Conservation (phyloP, 352 stramenopile species). For the Phytophthora ohioensis region DNA sequence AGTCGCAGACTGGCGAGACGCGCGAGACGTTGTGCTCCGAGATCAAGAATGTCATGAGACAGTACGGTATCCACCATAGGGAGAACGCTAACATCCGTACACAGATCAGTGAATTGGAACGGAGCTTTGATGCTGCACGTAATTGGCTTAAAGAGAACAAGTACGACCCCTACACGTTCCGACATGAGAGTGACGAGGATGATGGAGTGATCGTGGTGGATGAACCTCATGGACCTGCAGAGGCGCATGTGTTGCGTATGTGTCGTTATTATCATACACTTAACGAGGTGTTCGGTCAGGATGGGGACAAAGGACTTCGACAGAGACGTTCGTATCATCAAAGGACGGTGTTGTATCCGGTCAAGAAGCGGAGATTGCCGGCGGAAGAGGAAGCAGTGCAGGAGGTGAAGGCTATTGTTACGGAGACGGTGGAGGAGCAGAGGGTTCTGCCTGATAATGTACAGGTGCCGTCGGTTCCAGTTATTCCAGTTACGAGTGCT, state of each 20-base stretch:
- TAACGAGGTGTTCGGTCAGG: constrained; percentile 61
- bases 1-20: constrained; percentile 73
- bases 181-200: constrained; percentile 24
- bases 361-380: constrained; percentile 27
- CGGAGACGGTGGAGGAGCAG: constrained; percentile 7
- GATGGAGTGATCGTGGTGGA: constrained; percentile 12
- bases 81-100: constrained; percentile 87
- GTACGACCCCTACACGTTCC: constrained; percentile 41
- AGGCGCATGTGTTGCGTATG: constrained; percentile 64
- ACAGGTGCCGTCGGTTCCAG: not conserved
- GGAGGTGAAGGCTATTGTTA: constrained; percentile 2
- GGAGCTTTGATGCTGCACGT: constrained; percentile 63
- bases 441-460: not conserved
- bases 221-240: constrained; percentile 32
- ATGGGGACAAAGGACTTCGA: constrained; percentile 36
- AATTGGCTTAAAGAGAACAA: constrained; percentile 62
- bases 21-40: constrained; percentile 76
- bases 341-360: not conserved
- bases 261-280: constrained; percentile 81
- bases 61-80: constrained; percentile 69
- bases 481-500: not conserved
- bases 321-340: constrained; percentile 39
- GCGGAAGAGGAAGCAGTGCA: constrained; percentile 20
- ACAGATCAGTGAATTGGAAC: constrained; percentile 82
- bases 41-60: constrained; percentile 72